Base-by-base conservation (phyloP, 1,284 basidiomycete genomes). In the Peniophora sp. region DNA sequence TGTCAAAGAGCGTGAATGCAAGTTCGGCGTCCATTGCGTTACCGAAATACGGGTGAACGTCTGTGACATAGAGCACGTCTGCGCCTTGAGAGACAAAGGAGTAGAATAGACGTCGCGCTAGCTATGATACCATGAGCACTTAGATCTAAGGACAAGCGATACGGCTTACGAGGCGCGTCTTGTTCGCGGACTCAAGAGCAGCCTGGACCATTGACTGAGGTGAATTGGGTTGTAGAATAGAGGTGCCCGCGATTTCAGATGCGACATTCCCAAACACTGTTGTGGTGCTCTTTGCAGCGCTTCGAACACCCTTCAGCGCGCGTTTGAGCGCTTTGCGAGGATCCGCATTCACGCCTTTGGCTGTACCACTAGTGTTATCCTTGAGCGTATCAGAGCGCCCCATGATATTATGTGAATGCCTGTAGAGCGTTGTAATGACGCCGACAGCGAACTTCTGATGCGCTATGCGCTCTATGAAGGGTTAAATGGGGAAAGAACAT, bases 191-290 rank as follows among this genome's bases (percentile, higher is more conserved):
- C 52, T 81, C 75, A 14, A 97, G 68, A 1, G 90, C 88, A 3
- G 82, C 83, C 59, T 85, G 82, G 45, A 95, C 89, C 72, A 89
- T 83, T 23, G 87, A 86, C 59, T 81, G 79, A 0, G 92, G 89
- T 2, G 90, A 92, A 64, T 94, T 93, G 41, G 92, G 92, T 64
- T 94, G 91, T 36, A 95, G 68, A 6, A 93, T 83, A 47, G 85
- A 86, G 59, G 86, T 86, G 72, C 84, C 85, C 55, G 78, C 77
- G 58, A 88, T 87, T 64, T 86, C 83, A 3, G 70, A 74, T 32
- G 84, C 86, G 44, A 89, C 81, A 60, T 90, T 89, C 36, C 89
- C 89, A 39, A 92, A 75, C 0, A 81, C 88, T 8, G 87, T 90
- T 2, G 89, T 91, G 0, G 89, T 92, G 2, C 82, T 85, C n/a